Evolutionary conservation across 768 basidiomycete species (phyloP).

Genomic region (Tylopilus plumbeoviolaceoides): DNA sequence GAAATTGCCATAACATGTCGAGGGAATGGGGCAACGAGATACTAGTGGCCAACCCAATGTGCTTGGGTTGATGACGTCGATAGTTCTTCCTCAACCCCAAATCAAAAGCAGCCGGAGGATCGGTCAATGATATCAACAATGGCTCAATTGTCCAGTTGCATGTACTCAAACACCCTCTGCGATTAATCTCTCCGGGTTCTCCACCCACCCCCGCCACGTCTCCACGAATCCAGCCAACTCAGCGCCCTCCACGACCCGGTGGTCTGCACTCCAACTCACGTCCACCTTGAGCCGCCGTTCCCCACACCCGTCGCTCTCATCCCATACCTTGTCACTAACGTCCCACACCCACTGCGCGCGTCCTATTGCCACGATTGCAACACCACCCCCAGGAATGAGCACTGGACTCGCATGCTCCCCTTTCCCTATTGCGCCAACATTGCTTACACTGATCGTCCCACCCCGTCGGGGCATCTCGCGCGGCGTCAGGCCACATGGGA

Average conservation of each 20-base stretch:
- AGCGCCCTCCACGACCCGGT: conserved; percentile 84
- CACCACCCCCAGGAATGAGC: conserved; percentile 76
- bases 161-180: conserved; percentile 39
- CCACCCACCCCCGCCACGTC: conserved; percentile 77
- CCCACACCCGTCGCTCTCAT: conserved; percentile 25
- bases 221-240: conserved; percentile 88
- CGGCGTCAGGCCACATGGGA: conserved; percentile 58
- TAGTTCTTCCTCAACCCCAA: too few relatives aligned
- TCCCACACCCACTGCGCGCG: conserved; percentile 77
- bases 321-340: conserved; percentile 42
- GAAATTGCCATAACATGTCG: too few relatives aligned
- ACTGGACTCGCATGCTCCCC: conserved; percentile 72
- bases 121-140: too few relatives aligned
- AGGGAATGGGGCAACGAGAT: too few relatives aligned
- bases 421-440: conserved; percentile 75
- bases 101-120: too few relatives aligned
- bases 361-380: conserved; percentile 82
- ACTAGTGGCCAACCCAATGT: too few relatives aligned
- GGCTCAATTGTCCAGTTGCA: too few relatives aligned
- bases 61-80: too few relatives aligned
- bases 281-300: conserved; percentile 55
- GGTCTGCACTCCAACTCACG: conserved; percentile 84
- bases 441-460: conserved; percentile 77
- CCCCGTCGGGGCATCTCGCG: conserved; percentile 72
- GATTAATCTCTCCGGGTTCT: conserved; percentile 66